Percentiles rank a stretch among this genome's conserved stretches.
phyloP scores from a whole-genome alignment of 2,329 filamentous ascomycete genomes.

The Fusarium pseudograminearum region DNA sequence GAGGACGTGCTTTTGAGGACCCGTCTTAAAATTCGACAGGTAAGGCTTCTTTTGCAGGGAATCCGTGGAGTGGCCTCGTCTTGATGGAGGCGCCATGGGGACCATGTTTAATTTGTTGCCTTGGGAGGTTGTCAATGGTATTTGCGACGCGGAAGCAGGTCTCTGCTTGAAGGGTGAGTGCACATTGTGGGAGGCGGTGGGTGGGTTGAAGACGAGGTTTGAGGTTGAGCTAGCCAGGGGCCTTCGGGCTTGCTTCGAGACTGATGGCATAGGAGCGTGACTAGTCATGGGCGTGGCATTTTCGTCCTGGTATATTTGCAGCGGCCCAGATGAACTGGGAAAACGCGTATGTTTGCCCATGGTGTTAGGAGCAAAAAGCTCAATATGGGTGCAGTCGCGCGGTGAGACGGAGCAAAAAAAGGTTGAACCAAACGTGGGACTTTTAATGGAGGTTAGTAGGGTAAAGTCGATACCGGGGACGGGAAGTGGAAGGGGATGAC shows the following conservation, averaged over 20 bases:
- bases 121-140: constrained; percentile 65
- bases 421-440: constrained; percentile 27
- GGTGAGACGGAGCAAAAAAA: constrained; percentile 13
- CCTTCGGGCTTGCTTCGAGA: constrained; percentile 61
- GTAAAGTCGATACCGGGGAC: constrained; percentile 31
- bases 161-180: constrained; percentile 78
- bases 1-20: constrained; percentile 64
- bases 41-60: constrained; percentile 76
- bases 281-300: constrained; percentile 63
- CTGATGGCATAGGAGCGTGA: constrained; percentile 68
- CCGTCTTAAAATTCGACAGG: constrained; percentile 70
- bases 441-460: constrained; percentile 37
- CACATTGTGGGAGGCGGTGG: constrained; percentile 63
- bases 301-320: constrained; percentile 66
- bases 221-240: constrained; percentile 64
- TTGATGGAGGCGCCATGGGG: constrained; percentile 73
- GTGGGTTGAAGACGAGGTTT: constrained; percentile 76
- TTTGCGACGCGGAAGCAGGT: constrained; percentile 70
- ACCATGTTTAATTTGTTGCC: constrained; percentile 75
- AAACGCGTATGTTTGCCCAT: constrained; percentile 68
- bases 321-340: constrained; percentile 59
- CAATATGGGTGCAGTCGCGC: constrained; percentile 33
- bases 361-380: constrained; percentile 53
- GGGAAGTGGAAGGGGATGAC: constrained; percentile 38
- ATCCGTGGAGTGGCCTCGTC: constrained; percentile 69